Base-by-base conservation (phyloP, 2,329 filamentous ascomycete genomes). In the Diaporthe citri region DNA sequence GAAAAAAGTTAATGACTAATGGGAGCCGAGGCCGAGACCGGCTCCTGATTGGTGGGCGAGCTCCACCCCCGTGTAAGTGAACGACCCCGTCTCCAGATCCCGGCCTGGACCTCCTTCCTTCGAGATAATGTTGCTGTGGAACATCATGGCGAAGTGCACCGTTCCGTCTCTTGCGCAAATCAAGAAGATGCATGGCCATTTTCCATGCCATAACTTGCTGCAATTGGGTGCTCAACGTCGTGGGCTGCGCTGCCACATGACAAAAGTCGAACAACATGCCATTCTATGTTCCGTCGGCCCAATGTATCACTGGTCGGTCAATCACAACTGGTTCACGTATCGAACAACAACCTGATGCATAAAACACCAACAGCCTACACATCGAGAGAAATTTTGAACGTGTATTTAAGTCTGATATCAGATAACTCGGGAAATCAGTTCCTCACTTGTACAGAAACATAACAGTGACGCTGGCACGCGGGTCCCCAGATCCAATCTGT, bases 1-100 rank as follows among this genome's bases (percentile, higher is more conserved):
- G 75, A 75, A 76, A 76, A 76, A 75, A 75, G 69, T 52, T 60
- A 52, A 73, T 76, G 75, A 76, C 75, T 76, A 76, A 76, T 73
- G 73, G 70, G 69, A 25, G 69, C 22, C 46, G 46, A 52, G 46
- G 52, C 64, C 70, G 41, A 48, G n/a, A n/a, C 34, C 51, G 39
- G 43, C 28, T 34, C 20, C 46, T 69, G 34, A 66, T 75, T 72
- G 52, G 59, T 20, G 20, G 48, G 6, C 25, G 57, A 41, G 56
- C 57, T 48, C 64, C 64, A 69, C 28, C 31, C 28, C 43, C 74
- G 74, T 73, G 74, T 74, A 74, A 74, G 73, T 74, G 56, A 62
- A 22, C 64, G 25, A 55, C 64, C 64, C 55, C 64, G 46, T 55
- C 48, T 55, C 64, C 46, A 69, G 34, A 28, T 52, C 9, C 34